These are phyloP conservation scores for Melanogaster broomeanus DNA, from an alignment of 768 basidiomycete species.

Conservation along the genomic window DNA sequence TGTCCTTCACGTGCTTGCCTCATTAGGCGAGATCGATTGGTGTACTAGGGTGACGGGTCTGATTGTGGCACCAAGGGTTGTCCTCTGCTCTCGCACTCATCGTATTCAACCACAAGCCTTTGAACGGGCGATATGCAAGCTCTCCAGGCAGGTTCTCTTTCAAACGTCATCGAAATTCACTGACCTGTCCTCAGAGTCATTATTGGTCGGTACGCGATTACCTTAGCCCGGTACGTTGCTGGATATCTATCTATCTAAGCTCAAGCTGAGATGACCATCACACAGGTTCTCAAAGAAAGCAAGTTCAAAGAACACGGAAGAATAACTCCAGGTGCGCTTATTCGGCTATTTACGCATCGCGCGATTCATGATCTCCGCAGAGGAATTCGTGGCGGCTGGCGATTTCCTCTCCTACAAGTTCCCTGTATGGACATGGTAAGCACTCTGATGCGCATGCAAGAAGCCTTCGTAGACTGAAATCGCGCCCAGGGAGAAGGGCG, in stretches of 20 bases:
- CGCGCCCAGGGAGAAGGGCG: conserved; percentile 83
- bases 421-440: conserved; percentile 95
- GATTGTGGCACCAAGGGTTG: conserved; percentile 26
- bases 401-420: conserved; percentile 99
- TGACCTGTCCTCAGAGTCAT: conserved; percentile 62
- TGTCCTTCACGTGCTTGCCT: conserved; percentile 26
- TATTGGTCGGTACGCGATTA: conserved; percentile 94
- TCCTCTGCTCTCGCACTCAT: conserved; percentile 21
- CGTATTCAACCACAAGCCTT: conserved; percentile 7
- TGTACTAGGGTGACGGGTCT: conserved; percentile 27
- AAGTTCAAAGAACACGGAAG: conserved; percentile 99
- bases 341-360: background rate
- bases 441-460: conserved; percentile 5
- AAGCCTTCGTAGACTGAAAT: background rate
- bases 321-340: conserved; percentile 81
- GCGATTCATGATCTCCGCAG: conserved; percentile 40
- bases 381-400: conserved; percentile 98
- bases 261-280: conserved; percentile 33
- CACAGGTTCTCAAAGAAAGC: conserved; percentile 91
- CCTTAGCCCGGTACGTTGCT: conserved; percentile 74
- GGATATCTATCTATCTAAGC: conserved; percentile 12
- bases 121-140: conserved; percentile 42
- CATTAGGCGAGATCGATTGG: conserved; percentile 37
- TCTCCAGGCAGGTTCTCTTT: conserved; percentile 40
- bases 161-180: background rate